phyloP scores from a whole-genome alignment of 2,329 filamentous ascomycete species.

The Nemania sp. region DNA sequence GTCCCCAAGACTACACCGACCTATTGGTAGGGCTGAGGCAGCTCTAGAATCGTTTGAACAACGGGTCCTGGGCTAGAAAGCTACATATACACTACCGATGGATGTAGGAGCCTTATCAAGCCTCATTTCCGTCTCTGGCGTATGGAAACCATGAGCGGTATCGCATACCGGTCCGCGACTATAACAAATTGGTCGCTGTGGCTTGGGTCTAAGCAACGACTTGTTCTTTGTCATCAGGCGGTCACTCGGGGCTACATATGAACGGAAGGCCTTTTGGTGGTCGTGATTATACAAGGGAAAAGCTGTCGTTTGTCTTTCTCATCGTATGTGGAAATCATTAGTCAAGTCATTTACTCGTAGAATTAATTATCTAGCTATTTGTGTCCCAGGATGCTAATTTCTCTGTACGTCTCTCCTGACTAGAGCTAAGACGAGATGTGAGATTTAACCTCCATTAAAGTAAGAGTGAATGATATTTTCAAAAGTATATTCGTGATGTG shows the following conservation, averaged over 20 bases:
- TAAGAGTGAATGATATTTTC: not conserved
- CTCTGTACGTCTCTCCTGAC: not conserved
- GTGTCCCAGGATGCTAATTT: not conserved
- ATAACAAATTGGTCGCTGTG: not conserved
- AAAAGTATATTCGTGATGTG: slow-evolving; percentile 24
- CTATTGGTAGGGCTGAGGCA: not conserved
- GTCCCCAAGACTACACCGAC: not conserved
- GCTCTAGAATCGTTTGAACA: not conserved
- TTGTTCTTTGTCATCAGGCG: not conserved
- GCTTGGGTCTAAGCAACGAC: not conserved
- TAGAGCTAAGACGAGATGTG: not conserved
- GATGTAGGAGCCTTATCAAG: not conserved
- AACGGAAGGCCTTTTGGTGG: no score
- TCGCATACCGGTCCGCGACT: not conserved
- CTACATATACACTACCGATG: not conserved
- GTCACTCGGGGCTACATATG: not conserved
- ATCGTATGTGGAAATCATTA: not conserved
- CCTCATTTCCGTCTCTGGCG: not conserved
- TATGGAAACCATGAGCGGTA: not conserved
- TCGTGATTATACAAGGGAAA: not conserved
- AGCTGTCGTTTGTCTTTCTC: not conserved
- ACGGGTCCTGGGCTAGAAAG: not conserved
- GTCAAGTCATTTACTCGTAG: not conserved
- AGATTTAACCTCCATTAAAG: not conserved
- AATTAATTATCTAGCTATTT: not conserved